Base-by-base conservation (phyloP, 208 protist species). In the Strigomonas galati region DNA sequence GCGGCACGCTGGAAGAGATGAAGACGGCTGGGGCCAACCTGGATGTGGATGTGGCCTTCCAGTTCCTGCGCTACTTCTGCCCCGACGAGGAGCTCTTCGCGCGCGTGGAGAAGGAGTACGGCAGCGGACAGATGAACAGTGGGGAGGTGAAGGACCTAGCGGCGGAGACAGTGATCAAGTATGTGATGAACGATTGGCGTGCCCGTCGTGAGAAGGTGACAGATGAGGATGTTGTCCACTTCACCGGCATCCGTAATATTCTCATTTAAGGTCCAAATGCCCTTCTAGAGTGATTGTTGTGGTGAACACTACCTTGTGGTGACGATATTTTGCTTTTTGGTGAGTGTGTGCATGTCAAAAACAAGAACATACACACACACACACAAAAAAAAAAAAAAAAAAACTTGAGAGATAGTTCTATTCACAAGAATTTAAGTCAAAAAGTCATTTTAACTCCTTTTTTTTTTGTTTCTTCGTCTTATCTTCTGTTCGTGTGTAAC, bases 51-150 rank as follows among this genome's bases (percentile, higher is more conserved):
- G 90, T 99, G 26, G 79, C 97, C 7, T 99, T 97, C 74, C 89
- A 98, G 72, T 98, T 99, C 69, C 75, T 99, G 21, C 91, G 76
- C 23, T 99, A 98, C 76, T 99, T 99, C 71, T 90, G 95, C 63
- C 82, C 95, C 26, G 96, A 99, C 74, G 96, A 99, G 70, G 81
- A 69, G 0, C 62, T 98, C 54, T 84, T 99, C 32, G 74, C 66
- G 31, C 76, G 92, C 40, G 92, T 98, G 37, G 76, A 76, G 24
- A 26, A 70, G 24, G 72, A 72, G 46, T 97, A 95, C 71, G 44
- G 72, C 30, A 49, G 55, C 6, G 90, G 90, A 0, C 30, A 54
- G 24, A 87, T 95, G 81, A 88, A 87, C 76, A 93, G 85, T 49
- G 85, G 74, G 0, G 71, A 90, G 55, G 87, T 93, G 55, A 95